Percentiles rank a stretch among this genome's conserved stretches.
phyloP scores from a whole-genome alignment of 495 filamentous ascomycete species.

The Podospora pseudopauciseta region DNA sequence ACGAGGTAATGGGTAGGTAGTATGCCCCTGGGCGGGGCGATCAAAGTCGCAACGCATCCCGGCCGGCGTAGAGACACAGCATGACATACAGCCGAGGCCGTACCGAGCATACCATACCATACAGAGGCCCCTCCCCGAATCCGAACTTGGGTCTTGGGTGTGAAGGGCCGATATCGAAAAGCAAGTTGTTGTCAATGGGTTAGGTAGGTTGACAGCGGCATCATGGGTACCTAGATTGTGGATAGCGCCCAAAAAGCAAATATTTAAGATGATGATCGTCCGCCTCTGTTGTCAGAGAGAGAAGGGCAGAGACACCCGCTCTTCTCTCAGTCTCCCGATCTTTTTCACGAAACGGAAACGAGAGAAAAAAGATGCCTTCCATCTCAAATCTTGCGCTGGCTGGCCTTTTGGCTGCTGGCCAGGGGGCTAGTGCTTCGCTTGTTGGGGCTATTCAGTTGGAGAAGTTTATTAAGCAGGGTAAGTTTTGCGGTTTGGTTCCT shows the following conservation, averaged over 20 bases:
- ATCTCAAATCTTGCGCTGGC: slow-evolving; percentile 1
- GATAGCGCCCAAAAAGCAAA: background rate
- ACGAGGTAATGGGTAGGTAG: too few relatives aligned
- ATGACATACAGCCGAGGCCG: background rate
- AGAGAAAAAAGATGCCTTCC: background rate
- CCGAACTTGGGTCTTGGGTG: background rate
- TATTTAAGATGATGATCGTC: background rate
- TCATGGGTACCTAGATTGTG: background rate
- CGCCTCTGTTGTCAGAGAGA: background rate
- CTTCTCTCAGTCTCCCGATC: background rate
- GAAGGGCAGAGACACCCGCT: slow-evolving; percentile 2
- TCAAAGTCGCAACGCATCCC: too few relatives aligned
- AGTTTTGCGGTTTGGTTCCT: background rate
- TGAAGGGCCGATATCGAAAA: background rate
- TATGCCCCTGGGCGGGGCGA: too few relatives aligned
- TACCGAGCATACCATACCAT: background rate
- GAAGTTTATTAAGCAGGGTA: slow-evolving; percentile 13
- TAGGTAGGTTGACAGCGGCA: background rate
- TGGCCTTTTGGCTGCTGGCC: background rate
- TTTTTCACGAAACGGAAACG: background rate
- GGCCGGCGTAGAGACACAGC: background rate
- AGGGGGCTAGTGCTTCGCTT: background rate
- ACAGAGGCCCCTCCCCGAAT: background rate
- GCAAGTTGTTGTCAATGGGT: background rate
- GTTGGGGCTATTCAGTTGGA: background rate